phyloP scores from a whole-genome alignment of 2,329 filamentous ascomycete genomes.

The Chalaropsis ovoidea region DNA sequence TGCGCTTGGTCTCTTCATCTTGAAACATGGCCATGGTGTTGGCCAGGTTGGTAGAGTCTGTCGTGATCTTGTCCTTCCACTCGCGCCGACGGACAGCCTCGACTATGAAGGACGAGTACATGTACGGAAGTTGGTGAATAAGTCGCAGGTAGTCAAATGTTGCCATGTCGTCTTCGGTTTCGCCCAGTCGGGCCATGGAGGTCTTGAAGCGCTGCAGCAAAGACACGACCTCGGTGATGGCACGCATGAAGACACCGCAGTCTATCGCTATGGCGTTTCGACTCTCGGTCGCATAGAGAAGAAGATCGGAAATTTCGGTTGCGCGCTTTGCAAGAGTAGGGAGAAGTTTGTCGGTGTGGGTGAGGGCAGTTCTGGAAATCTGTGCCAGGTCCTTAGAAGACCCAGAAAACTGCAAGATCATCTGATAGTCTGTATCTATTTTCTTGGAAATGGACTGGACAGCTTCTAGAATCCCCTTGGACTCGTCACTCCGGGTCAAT shows the following conservation, averaged over 20 bases:
- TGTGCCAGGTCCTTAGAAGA: constrained; percentile 51
- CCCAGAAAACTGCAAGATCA: constrained; percentile 57
- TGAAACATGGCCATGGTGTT: constrained; percentile 89
- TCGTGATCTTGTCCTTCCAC: constrained; percentile 84
- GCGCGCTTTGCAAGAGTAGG: constrained; percentile 48
- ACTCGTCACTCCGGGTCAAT: constrained; percentile 51
- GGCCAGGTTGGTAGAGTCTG: constrained; percentile 74
- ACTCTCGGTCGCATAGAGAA: constrained; percentile 49
- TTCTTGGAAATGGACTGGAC: constrained; percentile 79
- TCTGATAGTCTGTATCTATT: constrained; percentile 75
- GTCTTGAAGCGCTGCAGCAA: constrained; percentile 38
- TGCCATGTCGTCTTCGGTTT: constrained; percentile 64
- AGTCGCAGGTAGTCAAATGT: constrained; percentile 72
- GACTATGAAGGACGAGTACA: constrained; percentile 80
- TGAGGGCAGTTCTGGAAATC: constrained; percentile 53
- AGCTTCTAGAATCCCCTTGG: constrained; percentile 63
- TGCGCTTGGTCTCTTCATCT: constrained; percentile 80
- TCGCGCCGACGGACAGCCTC: constrained; percentile 79
- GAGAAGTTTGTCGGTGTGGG: constrained; percentile 52
- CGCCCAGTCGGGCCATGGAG: constrained; percentile 60
- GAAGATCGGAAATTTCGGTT: constrained; percentile 51
- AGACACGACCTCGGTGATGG: constrained; percentile 57
- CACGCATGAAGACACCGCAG: constrained; percentile 66
- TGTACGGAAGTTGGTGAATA: constrained; percentile 72
- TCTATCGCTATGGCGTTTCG: constrained; percentile 58